A percentile compares a stretch with the other conserved stretches of the same genome.
Conservation (phyloP, 2,329 filamentous ascomycete species). For the Phoma sp. region DNA sequence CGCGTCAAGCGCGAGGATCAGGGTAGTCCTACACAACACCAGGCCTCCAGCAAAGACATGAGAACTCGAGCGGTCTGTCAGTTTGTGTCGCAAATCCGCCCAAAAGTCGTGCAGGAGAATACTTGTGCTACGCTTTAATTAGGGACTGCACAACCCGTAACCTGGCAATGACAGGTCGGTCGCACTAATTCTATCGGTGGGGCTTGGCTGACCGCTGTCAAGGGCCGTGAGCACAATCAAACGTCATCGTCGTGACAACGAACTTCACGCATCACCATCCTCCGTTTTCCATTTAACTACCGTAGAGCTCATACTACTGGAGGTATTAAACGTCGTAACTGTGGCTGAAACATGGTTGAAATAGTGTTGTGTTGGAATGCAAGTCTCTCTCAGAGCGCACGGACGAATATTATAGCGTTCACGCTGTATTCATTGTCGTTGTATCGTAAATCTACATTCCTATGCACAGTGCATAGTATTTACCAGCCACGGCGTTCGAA, state of each 20-base stretch:
- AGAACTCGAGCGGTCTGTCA: background rate
- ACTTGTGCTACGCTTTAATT: background rate
- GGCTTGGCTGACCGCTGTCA: constrained; percentile 4
- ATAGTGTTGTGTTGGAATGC: no score
- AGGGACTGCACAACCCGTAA: background rate
- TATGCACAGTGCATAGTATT: constrained; percentile 7
- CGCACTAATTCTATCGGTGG: constrained; percentile 1
- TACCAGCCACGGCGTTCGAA: constrained; percentile 42
- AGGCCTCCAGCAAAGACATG: background rate
- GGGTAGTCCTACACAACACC: background rate
- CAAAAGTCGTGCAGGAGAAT: background rate
- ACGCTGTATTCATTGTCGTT: background rate
- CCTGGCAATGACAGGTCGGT: constrained; percentile 1
- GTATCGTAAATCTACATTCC: background rate
- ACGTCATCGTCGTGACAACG: background rate
- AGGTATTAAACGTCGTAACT: background rate
- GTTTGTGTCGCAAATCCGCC: background rate
- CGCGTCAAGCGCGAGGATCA: constrained; percentile 15
- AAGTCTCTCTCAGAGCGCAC: no score
- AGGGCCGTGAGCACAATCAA: background rate
- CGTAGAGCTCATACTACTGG: no score
- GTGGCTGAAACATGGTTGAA: background rate
- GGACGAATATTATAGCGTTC: background rate
- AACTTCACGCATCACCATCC: no score
- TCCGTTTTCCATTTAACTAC: no score